Evolutionary conservation across 176 grass and related monocot species (phyloP).

Genomic region (Neostapfia colusana): DNA sequence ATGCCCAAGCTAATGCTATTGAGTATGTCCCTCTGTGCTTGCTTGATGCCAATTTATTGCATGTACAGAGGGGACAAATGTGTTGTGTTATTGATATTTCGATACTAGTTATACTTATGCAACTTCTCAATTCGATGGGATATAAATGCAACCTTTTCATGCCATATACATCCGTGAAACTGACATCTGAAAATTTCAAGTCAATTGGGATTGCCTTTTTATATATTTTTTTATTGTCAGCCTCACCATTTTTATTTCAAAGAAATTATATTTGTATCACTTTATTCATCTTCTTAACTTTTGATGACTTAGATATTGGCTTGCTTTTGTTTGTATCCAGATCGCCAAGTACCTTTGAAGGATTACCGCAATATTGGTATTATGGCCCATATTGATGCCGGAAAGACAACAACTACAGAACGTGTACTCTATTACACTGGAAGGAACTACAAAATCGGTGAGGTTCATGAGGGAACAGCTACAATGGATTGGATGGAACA

Average conservation of each 20-base stretch:
- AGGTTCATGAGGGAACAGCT: conserved; percentile 95
- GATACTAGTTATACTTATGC: background rate
- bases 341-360: conserved; percentile 57
- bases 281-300: conserved; percentile 18
- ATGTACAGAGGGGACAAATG: background rate
- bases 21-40: background rate
- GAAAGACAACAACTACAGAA: conserved; percentile 97
- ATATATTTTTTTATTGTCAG: background rate
- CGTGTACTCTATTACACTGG: conserved; percentile 95
- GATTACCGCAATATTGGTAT: conserved; percentile 99
- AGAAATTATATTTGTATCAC: background rate
- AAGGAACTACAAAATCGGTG: conserved; percentile 96
- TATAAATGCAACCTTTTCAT: conserved; percentile 1
- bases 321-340: conserved; percentile 35
- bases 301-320: conserved; percentile 26
- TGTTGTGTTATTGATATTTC: background rate
- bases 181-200: conserved; percentile 24
- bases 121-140: background rate
- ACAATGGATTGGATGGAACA: conserved; percentile 99
- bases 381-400: conserved; percentile 99
- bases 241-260: background rate
- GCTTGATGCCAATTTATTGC: background rate
- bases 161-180: conserved; percentile 2
- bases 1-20: background rate
- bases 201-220: background rate